These are phyloP conservation scores for Cucurbita argyrosperma DNA, from an alignment of 306 rosid genomes.

Conservation along the genomic window DNA sequence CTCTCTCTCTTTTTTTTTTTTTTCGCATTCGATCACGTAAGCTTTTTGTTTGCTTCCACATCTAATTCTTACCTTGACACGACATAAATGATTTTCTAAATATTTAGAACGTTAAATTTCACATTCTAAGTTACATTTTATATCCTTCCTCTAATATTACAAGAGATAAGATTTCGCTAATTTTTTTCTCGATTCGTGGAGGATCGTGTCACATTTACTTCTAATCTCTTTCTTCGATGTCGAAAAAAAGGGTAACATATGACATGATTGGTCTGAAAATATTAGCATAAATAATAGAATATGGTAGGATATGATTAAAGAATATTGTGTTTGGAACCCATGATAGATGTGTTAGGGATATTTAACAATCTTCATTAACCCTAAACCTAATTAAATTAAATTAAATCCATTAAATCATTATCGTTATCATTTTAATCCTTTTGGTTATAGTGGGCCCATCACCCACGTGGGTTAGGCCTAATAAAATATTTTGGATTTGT, in stretches of 20 bases:
- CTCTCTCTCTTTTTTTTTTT: background rate
- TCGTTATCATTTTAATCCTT: background rate
- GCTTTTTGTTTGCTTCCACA: background rate
- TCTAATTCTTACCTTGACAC: background rate
- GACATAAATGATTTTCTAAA: too few species aligned
- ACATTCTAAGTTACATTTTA: too few species aligned
- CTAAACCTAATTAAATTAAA: background rate
- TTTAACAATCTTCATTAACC: background rate
- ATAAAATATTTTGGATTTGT: too few species aligned
- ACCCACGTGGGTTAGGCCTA: background rate
- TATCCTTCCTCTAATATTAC: too few species aligned
- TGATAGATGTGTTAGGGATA: background rate
- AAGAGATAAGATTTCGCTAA: background rate
- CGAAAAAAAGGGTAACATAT: background rate
- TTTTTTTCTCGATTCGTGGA: background rate
- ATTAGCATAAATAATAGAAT: constrained; percentile 1
- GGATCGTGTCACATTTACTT: background rate
- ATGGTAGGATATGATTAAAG: background rate
- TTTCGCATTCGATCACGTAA: background rate
- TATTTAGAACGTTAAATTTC: too few species aligned
- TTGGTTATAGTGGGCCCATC: background rate
- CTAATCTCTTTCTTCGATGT: background rate
- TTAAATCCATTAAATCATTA: constrained; percentile 5
- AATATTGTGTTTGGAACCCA: background rate
- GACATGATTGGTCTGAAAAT: background rate